Conservation (phyloP, 345 rosid genomes). For the Abelmoschus esculentus region DNA sequence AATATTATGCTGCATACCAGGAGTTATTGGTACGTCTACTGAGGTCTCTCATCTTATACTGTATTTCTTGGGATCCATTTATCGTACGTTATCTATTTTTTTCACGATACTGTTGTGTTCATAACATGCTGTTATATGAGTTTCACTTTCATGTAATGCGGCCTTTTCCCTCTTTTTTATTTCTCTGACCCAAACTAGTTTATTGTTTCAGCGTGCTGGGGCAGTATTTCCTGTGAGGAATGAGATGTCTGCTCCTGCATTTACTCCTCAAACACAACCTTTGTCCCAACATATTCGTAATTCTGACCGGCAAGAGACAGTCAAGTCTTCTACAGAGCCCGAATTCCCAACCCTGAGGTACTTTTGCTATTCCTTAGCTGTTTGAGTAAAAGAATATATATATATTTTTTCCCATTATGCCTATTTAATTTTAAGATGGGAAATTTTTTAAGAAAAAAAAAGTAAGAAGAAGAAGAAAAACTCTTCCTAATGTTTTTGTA, state of each 20-base stretch:
- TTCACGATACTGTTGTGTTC: not conserved
- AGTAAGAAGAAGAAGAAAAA: not conserved
- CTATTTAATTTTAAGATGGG: not conserved
- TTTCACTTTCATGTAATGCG: constrained; percentile 2
- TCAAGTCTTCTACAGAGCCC: constrained; percentile 77
- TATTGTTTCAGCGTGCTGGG: constrained; percentile 80
- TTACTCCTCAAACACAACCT: constrained; percentile 94
- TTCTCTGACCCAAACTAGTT: constrained; percentile 13
- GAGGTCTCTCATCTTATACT: constrained; percentile 9
- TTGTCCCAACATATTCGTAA: constrained; percentile 63
- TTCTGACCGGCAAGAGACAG: constrained; percentile 45
- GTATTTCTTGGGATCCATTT: constrained; percentile 2
- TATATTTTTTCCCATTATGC: not conserved
- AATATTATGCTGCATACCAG: constrained; percentile 91
- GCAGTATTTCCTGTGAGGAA: constrained; percentile 93
- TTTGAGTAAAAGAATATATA: constrained; percentile 5
- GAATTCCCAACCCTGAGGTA: constrained; percentile 93
- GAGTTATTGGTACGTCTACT: constrained; percentile 76
- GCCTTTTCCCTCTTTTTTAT: not conserved
- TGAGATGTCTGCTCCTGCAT: constrained; percentile 82
- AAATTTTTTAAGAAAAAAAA: not conserved
- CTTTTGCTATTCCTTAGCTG: constrained; percentile 4
- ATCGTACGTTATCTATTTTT: not conserved
- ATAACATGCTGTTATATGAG: not conserved
- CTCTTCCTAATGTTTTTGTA: not conserved